Percentiles rank a stretch among this genome's conserved stretches.
Conservation (phyloP, 2,329 filamentous ascomycete genomes). For the Coleophoma crateriformis region DNA sequence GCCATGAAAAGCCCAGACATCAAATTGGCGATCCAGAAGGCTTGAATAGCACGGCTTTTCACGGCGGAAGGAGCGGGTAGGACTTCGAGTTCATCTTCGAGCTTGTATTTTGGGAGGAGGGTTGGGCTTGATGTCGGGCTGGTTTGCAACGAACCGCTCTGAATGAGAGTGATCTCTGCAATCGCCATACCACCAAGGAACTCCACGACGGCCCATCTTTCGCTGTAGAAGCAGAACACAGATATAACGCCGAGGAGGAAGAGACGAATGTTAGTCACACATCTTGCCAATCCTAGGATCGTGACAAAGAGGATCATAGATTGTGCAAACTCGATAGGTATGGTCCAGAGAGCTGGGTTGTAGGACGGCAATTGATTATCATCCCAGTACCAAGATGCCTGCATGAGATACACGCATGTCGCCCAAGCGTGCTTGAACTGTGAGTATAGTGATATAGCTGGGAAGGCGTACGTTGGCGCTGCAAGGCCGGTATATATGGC, state of each 20-base stretch:
- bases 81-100: conserved; percentile 4
- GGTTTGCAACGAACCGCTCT: conserved; percentile 15
- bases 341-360: conserved; percentile 25
- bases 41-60: conserved; percentile 8
- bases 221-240: conserved; percentile 20
- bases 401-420: conserved; percentile 32
- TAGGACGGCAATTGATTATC: conserved; percentile 11
- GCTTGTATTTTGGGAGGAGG: conserved; percentile 12
- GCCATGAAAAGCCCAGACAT: conserved; percentile 20
- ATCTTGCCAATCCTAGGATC: conserved; percentile 20
- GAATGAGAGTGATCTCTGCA: conserved; percentile 36
- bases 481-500: conserved; percentile 39
- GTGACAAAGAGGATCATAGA: conserved; percentile 23
- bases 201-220: conserved; percentile 27
- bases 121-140: conserved; percentile 14
- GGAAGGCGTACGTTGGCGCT: conserved; percentile 36
- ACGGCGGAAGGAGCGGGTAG: neutral
- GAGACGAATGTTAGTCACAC: conserved; percentile 15
- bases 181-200: conserved; percentile 40
- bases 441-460: conserved; percentile 28
- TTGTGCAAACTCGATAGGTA: conserved; percentile 24
- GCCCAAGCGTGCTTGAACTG: conserved; percentile 33
- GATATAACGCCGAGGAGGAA: conserved; percentile 15
- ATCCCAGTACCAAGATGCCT: conserved; percentile 13
- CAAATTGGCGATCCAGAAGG: conserved; percentile 21